Conservation (phyloP, 192 early-diverging fungal genomes). For the Coemansia sp. region DNA sequence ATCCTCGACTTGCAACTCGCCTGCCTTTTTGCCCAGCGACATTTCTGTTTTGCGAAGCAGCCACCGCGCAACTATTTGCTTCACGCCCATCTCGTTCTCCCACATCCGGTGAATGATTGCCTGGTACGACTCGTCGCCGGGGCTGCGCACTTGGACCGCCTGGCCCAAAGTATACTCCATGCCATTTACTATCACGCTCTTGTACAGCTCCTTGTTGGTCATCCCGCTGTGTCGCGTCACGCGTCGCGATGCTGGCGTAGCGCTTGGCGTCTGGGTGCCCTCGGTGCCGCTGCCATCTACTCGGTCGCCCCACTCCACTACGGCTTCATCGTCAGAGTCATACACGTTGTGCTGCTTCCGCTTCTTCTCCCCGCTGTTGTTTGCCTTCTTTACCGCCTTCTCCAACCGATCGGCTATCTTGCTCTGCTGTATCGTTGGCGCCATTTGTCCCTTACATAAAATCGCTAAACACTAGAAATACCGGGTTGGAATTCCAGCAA, state of each 20-base stretch:
- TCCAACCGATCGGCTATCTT: constrained; percentile 37
- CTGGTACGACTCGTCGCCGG: constrained; percentile 48
- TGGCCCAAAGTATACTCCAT: constrained; percentile 47
- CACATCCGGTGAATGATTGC: constrained; percentile 59
- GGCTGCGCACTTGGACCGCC: constrained; percentile 34
- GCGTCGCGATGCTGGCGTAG: constrained; percentile 37
- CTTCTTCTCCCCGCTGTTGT: constrained; percentile 8
- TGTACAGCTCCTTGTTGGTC: constrained; percentile 54
- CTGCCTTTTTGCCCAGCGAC: constrained; percentile 16
- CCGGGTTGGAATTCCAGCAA: not conserved
- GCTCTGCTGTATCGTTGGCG: constrained; percentile 11
- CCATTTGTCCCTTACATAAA: constrained; percentile 13
- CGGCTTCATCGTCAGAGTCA: constrained; percentile 19
- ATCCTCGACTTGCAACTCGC: constrained; percentile 15
- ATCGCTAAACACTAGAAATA: not conserved
- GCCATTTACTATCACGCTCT: constrained; percentile 50
- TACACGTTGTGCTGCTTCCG: constrained; percentile 20
- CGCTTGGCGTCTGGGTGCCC: not conserved
- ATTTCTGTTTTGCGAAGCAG: constrained; percentile 52
- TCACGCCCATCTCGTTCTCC: constrained; percentile 57
- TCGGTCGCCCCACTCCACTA: constrained; percentile 38
- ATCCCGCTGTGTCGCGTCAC: constrained; percentile 60
- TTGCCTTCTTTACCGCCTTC: constrained; percentile 27
- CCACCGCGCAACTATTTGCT: constrained; percentile 58
- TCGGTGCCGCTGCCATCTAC: constrained; percentile 5